These are phyloP conservation scores for Epipyxis sp. DNA, from an alignment of 108 stramenopile species.

Conservation along the genomic window DNA sequence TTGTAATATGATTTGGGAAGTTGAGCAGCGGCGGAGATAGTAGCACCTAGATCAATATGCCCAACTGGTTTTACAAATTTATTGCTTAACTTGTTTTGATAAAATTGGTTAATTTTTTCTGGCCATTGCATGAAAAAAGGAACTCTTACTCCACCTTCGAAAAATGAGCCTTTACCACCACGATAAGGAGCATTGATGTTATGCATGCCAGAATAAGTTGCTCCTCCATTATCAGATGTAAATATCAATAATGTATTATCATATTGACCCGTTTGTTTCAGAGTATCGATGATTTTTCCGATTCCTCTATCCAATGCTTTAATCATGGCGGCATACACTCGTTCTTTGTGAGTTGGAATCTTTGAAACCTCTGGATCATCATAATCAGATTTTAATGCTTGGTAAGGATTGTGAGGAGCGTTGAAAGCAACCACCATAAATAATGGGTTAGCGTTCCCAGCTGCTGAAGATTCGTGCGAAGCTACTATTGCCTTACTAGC, in stretches of 20 bases:
- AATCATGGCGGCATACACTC: constrained; percentile 27
- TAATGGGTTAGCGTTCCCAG: neutral
- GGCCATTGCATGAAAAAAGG: constrained; percentile 33
- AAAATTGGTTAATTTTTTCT: neutral
- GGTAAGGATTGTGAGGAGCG: constrained; percentile 17
- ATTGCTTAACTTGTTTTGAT: no score
- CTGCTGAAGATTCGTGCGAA: neutral
- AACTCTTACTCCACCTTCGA: constrained; percentile 25
- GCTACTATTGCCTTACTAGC: neutral
- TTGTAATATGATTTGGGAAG: neutral
- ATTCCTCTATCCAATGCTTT: constrained; percentile 21
- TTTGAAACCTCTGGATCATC: constrained; percentile 1
- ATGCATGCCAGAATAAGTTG: neutral
- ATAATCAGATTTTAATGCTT: constrained; percentile 3
- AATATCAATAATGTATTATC: constrained; percentile 34
- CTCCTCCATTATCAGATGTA: constrained; percentile 19
- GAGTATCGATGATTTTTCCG: neutral
- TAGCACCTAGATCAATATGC: constrained; percentile 10
- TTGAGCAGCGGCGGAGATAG: neutral
- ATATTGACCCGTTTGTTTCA: neutral
- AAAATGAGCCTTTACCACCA: constrained; percentile 9
- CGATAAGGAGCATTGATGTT: constrained; percentile 7
- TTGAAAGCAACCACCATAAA: neutral
- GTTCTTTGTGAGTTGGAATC: neutral
- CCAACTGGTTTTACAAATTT: neutral